Base-by-base conservation (phyloP, 345 rosid genomes). In the Salix viminalis region DNA sequence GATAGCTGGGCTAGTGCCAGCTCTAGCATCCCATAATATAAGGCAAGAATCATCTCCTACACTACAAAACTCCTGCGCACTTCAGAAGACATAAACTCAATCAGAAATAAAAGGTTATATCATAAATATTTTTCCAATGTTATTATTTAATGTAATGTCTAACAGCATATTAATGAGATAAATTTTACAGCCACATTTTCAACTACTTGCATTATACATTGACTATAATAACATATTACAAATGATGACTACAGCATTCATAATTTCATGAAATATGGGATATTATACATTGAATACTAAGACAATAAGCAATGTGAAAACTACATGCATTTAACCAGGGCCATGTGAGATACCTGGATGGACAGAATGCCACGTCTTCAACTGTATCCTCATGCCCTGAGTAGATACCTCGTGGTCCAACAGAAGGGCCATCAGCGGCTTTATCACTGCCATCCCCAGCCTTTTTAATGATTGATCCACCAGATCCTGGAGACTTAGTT, bases 21-120 rank as follows among this genome's bases (percentile, higher is more conserved):
- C 83, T 65, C 99, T 96, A 58, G 96, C 97, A 96, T 94, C 98
- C 99, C 99, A 96, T 16, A 96, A 80, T 83, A 96, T 94, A 73
- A 96, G 99, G 88, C 99, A 92, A 79, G 99, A 91, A 85, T 96
- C 99, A 81, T 96, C 99, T 80, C 98, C 97, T 46, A 96, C 99
- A 62, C 99, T 96, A 84, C 97, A 92, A 81, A 96, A 96, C 80
- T 96, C 99, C 87, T 90, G 98, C 2, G 89, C 97, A 88, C 98
- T 96, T 75, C 82, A 87, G 73, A 11, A 79, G 41, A 85, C 44
- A 82, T 44, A 68, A 36, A 16, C 39, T 5, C 72, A 83, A 74
- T 81, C 81, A 87, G 80, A 58, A 72, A 62, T 50, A 78, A 56
- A 71, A 72, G 36, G 30, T 30, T 52, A 34, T 5, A 41, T 50